Conservation (phyloP, 1,139 yeast genomes). For the Nadsonia starkeyi-henricii region DNA sequence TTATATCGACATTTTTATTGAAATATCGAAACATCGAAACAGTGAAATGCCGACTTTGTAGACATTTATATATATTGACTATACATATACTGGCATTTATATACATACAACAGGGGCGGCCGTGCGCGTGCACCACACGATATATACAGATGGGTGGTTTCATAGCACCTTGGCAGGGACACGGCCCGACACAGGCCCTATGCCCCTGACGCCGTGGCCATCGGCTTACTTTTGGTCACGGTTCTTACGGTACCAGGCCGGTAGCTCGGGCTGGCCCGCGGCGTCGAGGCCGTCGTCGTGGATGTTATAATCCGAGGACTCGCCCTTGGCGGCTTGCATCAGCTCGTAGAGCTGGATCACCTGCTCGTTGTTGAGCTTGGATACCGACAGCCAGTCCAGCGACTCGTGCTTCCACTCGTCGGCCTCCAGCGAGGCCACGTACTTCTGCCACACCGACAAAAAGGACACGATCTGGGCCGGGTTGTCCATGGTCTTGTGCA, state of each 20-base stretch:
- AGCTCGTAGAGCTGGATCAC: slow-evolving; percentile 67
- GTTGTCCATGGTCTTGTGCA: slow-evolving; percentile 72
- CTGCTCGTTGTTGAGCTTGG: slow-evolving; percentile 84
- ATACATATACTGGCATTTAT: too few species aligned
- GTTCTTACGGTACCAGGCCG: neutral
- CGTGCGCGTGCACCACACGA: neutral
- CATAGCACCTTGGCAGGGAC: too few species aligned
- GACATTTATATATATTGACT: too few species aligned
- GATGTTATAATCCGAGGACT: slow-evolving; percentile 19
- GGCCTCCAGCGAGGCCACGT: slow-evolving; percentile 55
- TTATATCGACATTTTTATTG: too few species aligned
- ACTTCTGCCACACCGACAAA: slow-evolving; percentile 84
- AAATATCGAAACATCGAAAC: too few species aligned
- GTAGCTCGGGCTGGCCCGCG: neutral
- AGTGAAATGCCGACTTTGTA: too few species aligned
- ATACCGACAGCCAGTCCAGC: slow-evolving; percentile 50
- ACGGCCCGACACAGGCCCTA: too few species aligned
- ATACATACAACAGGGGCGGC: too few species aligned
- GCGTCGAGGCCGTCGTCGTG: neutral
- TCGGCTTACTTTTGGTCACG: neutral
- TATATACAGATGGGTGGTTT: neutral
- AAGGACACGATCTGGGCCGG: slow-evolving; percentile 92
- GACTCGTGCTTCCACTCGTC: slow-evolving; percentile 67
- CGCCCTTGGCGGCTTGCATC: slow-evolving; percentile 46
- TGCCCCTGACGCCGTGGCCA: neutral